phyloP scores from a whole-genome alignment of 768 basidiomycete species.

The Tulasnella sp. region DNA sequence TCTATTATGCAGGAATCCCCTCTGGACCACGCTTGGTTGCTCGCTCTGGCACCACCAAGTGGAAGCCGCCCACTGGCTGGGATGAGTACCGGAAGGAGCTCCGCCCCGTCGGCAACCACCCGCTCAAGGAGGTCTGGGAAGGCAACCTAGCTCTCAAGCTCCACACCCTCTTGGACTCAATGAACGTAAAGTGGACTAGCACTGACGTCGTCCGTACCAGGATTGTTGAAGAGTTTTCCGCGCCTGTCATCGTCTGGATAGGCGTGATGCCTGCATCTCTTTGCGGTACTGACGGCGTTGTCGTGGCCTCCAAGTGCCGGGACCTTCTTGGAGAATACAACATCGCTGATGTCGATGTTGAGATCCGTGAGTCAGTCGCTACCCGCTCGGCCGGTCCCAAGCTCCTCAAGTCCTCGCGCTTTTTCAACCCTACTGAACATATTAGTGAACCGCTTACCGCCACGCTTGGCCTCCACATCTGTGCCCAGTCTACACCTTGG shows the following conservation, averaged over 20 bases:
- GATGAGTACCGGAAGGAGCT: constrained; percentile 25
- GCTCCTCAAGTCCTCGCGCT: not conserved
- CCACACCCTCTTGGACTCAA: constrained; percentile 16
- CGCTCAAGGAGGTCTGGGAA: constrained; percentile 20
- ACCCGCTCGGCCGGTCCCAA: constrained; percentile 5
- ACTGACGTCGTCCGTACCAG: constrained; percentile 22
- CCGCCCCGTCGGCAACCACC: constrained; percentile 25
- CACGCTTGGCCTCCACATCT: constrained; percentile 23
- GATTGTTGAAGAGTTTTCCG: constrained; percentile 16
- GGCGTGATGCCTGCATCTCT: constrained; percentile 17
- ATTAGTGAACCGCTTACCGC: not conserved
- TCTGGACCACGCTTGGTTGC: constrained; percentile 30
- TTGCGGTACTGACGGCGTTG: not conserved
- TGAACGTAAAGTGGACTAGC: constrained; percentile 21
- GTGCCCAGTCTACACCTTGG: constrained; percentile 21
- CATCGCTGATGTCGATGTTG: constrained; percentile 10
- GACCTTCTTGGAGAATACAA: constrained; percentile 8
- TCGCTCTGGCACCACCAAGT: constrained; percentile 24
- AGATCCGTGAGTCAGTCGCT: constrained; percentile 13
- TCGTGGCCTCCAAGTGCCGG: not conserved
- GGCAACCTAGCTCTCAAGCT: constrained; percentile 18
- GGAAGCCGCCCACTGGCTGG: constrained; percentile 28
- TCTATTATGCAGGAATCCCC: constrained; percentile 28
- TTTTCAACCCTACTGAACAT: not conserved
- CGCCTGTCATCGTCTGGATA: constrained; percentile 13